phyloP scores from a whole-genome alignment of 495 filamentous ascomycete genomes.

The Lasiosphaeria hispida region DNA sequence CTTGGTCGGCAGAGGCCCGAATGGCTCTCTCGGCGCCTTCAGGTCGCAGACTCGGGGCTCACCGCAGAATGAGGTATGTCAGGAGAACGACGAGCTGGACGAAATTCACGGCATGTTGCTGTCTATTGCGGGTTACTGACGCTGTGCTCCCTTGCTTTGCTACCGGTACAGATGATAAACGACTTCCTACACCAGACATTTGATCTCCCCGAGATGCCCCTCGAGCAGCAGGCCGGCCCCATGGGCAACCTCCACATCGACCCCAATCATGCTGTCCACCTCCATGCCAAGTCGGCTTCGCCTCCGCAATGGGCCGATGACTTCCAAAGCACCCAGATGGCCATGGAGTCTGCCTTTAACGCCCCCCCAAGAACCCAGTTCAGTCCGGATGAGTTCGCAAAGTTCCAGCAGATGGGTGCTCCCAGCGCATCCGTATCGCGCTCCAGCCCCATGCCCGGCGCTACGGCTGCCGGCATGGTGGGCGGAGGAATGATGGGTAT shows the following conservation, averaged over 20 bases:
- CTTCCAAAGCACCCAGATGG: constrained; percentile 61
- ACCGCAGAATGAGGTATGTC: constrained; percentile 48
- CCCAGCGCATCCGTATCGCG: constrained; percentile 26
- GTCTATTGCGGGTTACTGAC: not conserved
- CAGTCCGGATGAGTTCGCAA: constrained; percentile 78
- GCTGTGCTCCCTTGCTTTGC: not conserved
- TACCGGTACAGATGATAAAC: constrained; percentile 74
- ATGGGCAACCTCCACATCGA: constrained; percentile 42
- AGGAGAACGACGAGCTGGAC: too few species aligned
- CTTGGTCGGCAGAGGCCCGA: constrained; percentile 68
- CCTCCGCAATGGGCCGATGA: constrained; percentile 53
- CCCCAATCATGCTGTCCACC: constrained; percentile 27
- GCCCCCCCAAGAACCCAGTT: constrained; percentile 62
- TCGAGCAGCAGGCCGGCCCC: constrained; percentile 36
- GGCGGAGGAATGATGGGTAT: constrained; percentile 45
- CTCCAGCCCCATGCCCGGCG: constrained; percentile 50
- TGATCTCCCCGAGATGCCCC: constrained; percentile 41
- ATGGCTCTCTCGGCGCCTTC: constrained; percentile 40
- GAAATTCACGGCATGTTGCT: not conserved
- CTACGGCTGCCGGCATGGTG: constrained; percentile 48
- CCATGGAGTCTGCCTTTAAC: constrained; percentile 79
- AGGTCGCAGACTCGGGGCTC: constrained; percentile 38
- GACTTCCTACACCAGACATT: constrained; percentile 77
- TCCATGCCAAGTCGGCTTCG: constrained; percentile 27
- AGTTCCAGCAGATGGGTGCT: constrained; percentile 71